Evolutionary conservation across 2,329 filamentous ascomycete genomes (phyloP), one percentile per base, ranked within the genome.

Genomic region (Monosporascus cannonballus): DNA sequence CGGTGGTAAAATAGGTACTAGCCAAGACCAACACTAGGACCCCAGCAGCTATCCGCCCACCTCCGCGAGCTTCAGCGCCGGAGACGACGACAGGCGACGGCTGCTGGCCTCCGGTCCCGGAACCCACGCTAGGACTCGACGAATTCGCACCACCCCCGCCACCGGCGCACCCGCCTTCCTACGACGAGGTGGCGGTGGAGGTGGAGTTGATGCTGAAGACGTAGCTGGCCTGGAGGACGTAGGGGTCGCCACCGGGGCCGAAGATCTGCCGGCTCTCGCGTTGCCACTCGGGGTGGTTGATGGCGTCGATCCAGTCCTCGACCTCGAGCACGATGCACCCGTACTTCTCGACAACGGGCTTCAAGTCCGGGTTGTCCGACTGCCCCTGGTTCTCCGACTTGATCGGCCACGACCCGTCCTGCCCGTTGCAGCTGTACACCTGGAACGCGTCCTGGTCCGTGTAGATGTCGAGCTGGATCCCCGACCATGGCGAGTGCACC

Each of bases 321-420:
- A 94, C 89, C 74, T 96, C 93, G 70, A 96, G 80, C 48, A 96
- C 93, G 25, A 96, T 66, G 70, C 93, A 96, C 34, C 90, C 91
- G 65, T 91, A 90, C 74, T 92, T 68, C 52, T 82, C 78, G 25
- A 90, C 86, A 7, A 80, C 80, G 38, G 85, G 76, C 3, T 83
- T 80, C 61, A 84, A 80, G 34, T 73, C 70, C 2, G 71, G 57
- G 55, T 79, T 70, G 56, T 80, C 76, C 56, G 75, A 70, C 4
- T 87, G 72, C 17, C 87, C 87, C 68, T 91, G 88, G 0, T 27
- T 15, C 11, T 83, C 86, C 55, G 74, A 73, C 75, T 91, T 91
- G 56, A 91, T 72, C 1, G 87, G 74, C 56, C 87, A 71, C 1
- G 77, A 77, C 61, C 89, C 89, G 71, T 95, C 85, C 73, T 89